These are phyloP conservation scores for Piedraia hortae DNA, from an alignment of 2,329 filamentous ascomycete genomes.

Conservation along the genomic window DNA sequence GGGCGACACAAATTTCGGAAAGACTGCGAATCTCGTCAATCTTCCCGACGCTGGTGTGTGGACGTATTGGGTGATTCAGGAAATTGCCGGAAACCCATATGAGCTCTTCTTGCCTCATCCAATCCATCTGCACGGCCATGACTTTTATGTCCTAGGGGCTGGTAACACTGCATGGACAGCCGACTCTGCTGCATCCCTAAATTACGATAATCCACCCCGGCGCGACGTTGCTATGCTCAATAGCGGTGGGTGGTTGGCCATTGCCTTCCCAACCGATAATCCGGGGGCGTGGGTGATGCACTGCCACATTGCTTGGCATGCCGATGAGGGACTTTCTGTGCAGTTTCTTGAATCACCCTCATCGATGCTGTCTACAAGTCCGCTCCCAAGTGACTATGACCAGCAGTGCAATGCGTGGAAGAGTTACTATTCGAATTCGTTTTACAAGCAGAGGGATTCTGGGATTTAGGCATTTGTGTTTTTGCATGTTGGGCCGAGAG, in stretches of 20 bases:
- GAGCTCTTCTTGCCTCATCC: slow-evolving; percentile 12
- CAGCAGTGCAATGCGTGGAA: slow-evolving; percentile 10
- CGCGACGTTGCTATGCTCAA: slow-evolving; percentile 16
- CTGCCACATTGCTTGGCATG: slow-evolving; percentile 16
- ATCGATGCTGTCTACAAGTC: slow-evolving; percentile 6
- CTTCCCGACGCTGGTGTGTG: slow-evolving; percentile 6
- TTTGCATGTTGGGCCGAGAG: too few relatives aligned
- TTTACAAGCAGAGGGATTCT: slow-evolving; percentile 10
- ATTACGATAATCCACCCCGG: slow-evolving; percentile 14
- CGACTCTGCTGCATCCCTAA: slow-evolving; percentile 7
- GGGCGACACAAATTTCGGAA: slow-evolving; percentile 12
- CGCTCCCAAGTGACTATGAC: slow-evolving; percentile 7
- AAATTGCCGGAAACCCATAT: slow-evolving; percentile 7
- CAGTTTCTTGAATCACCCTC: slow-evolving; percentile 11
- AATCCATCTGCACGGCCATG: slow-evolving; percentile 11
- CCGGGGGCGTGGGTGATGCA: slow-evolving; percentile 17
- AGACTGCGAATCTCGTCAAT: slow-evolving; percentile 15
- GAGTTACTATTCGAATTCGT: slow-evolving; percentile 6
- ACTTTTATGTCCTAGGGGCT: slow-evolving; percentile 9
- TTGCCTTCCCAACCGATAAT: slow-evolving; percentile 18
- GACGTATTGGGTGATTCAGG: slow-evolving; percentile 14
- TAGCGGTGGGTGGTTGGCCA: slow-evolving; percentile 13
- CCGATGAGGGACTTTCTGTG: slow-evolving; percentile 11
- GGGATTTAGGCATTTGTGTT: slow-evolving; percentile 9
- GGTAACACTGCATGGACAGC: slow-evolving; percentile 7